Conservation (phyloP, 352 stramenopile genomes). For the Globisporangium solare region DNA sequence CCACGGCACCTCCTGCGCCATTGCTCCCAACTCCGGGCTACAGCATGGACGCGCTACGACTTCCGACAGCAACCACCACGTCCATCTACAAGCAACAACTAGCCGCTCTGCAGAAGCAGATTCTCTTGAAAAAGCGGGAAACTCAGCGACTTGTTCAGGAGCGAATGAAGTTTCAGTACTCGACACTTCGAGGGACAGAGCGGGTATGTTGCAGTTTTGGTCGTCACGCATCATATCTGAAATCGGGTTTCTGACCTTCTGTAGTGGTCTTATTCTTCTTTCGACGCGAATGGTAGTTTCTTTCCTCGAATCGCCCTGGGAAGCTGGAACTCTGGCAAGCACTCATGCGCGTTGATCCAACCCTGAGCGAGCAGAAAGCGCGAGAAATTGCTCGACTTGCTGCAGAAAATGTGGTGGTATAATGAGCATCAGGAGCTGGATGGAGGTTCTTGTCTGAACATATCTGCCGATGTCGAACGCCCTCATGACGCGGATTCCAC, state of each 20-base stretch:
- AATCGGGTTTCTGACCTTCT: background rate
- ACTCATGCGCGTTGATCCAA: conserved; percentile 64
- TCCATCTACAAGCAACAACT: conserved; percentile 74
- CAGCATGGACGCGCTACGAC: conserved; percentile 29
- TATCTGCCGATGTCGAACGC: too few relatives aligned
- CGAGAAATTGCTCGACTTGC: conserved; percentile 35
- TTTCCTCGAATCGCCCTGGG: conserved; percentile 35
- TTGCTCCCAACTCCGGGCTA: conserved; percentile 14
- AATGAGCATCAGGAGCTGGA: background rate
- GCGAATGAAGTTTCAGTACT: conserved; percentile 54
- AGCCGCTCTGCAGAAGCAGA: conserved; percentile 51
- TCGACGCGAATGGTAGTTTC: conserved; percentile 26
- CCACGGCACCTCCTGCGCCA: background rate
- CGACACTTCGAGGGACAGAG: conserved; percentile 47
- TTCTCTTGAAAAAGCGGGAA: conserved; percentile 60
- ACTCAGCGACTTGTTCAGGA: conserved; percentile 58
- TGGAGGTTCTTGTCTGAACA: background rate
- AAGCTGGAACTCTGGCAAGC: conserved; percentile 63
- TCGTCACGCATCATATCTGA: background rate
- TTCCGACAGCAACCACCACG: conserved; percentile 29
- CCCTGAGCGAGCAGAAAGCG: conserved; percentile 42
- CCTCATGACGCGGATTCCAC: background rate
- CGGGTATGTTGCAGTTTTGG: conserved; percentile 23
- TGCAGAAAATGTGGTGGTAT: conserved; percentile 4
- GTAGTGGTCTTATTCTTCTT: conserved; percentile 6